Evolutionary conservation across 1,284 basidiomycete genomes (phyloP).

Genomic region (Cutaneotrichosporon sp.): DNA sequence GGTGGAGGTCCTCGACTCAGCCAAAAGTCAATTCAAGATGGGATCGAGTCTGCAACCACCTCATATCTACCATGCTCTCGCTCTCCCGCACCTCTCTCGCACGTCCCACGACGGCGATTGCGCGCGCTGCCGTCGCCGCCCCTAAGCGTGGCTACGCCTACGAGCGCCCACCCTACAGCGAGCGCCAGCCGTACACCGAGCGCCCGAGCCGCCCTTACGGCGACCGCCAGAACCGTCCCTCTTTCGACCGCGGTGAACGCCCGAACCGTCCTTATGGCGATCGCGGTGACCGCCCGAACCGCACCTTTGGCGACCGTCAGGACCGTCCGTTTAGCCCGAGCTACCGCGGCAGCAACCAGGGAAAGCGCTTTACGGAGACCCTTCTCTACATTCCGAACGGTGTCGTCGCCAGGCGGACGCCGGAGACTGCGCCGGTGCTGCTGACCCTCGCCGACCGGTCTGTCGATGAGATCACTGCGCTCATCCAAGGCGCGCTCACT

Average conservation of each 20-base stretch:
- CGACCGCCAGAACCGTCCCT: neutral
- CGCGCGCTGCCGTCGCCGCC: neutral
- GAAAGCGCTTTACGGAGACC: neutral
- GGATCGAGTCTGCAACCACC: neutral
- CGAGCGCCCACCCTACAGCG: neutral
- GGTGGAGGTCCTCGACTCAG: neutral
- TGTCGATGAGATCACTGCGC: slow-evolving; percentile 36
- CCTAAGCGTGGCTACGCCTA: neutral
- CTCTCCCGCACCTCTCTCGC: neutral
- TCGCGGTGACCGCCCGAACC: neutral
- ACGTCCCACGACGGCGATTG: neutral
- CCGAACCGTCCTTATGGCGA: neutral
- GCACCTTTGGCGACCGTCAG: neutral
- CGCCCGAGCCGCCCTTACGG: neutral
- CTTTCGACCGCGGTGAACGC: neutral
- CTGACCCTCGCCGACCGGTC: slow-evolving; percentile 51
- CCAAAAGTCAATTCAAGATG: neutral
- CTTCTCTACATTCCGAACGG: neutral
- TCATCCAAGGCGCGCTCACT: slow-evolving; percentile 40
- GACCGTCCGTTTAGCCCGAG: neutral
- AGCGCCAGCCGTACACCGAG: no score
- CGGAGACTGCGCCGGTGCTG: slow-evolving; percentile 36
- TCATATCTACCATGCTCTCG: neutral
- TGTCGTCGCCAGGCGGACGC: neutral
- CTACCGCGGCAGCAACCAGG: neutral